phyloP scores from a whole-genome alignment of 225 moss, liverwort and hornwort genomes.

The Neckera pumila region DNA sequence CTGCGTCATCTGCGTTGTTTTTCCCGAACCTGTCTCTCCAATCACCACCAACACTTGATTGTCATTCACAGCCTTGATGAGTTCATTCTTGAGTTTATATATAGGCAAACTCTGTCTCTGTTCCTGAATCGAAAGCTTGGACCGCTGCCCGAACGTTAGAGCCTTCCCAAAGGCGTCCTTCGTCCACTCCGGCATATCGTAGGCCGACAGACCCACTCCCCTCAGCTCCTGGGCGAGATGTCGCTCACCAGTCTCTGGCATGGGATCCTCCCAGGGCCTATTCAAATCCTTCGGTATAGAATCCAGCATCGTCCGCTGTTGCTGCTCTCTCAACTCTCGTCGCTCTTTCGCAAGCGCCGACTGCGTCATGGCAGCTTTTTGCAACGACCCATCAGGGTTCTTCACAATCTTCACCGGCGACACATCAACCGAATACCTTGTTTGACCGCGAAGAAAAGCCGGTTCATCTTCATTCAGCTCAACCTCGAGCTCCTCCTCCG shows the following conservation, averaged over 20 bases:
- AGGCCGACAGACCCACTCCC: conserved; percentile 91
- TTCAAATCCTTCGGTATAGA: conserved; percentile 96
- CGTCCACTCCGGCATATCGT: conserved; percentile 99
- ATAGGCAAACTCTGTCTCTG: conserved; percentile 89
- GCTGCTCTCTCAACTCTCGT: conserved; percentile 82
- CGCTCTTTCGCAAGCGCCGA: conserved; percentile 93
- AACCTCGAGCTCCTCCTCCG: conserved; percentile 93
- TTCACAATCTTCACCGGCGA: conserved; percentile 98
- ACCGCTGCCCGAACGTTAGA: conserved; percentile 86
- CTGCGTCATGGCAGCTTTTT: conserved; percentile 96
- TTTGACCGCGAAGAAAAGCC: conserved; percentile 89
- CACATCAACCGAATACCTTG: conserved; percentile 85
- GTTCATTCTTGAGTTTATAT: conserved; percentile 84
- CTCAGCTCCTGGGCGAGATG: conserved; percentile 97
- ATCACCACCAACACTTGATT: conserved; percentile 95
- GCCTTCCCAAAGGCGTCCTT: conserved; percentile 99
- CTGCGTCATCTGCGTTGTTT: conserved; percentile 98
- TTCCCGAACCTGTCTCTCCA: conserved; percentile 95
- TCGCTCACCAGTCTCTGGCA: conserved; percentile 96
- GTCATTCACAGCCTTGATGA: conserved; percentile 70
- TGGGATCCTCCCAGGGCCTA: conserved; percentile 95
- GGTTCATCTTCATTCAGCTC: conserved; percentile 97
- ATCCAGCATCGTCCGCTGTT: conserved; percentile 93
- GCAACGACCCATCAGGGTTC: conserved; percentile 88
- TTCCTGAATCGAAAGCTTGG: conserved; percentile 93